Evolutionary conservation across 257 asterid genomes (phyloP), one percentile per base, ranked within the genome.

Genomic region (Scutellaria baicalensis): DNA sequence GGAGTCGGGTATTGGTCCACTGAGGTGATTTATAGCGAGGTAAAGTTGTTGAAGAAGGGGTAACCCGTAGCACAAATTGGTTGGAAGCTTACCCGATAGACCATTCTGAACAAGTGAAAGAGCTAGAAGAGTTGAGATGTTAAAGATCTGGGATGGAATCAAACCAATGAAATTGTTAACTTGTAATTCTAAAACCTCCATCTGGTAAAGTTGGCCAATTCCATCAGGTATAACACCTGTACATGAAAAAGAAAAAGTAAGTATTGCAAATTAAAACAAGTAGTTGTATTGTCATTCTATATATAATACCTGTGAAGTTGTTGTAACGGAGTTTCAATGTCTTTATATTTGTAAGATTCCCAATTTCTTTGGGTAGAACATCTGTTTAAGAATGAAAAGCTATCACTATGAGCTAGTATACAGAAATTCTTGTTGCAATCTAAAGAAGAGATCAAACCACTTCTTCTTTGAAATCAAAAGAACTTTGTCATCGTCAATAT

Each of bases 141-240:
- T 83, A 14, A 74, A 74, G 12, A 83, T n/a, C 6, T 43, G 6
- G 0, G 31, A 38, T 20, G 87, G 83, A 2, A 81, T 76, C 1
- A 56, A 12, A 18, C 84, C 86, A 42, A 4, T 31, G 0, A 75
- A 68, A 5, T 8, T 50, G 21, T 78, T 81, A 1, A 0, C 0
- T 0, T 2, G 16, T 56, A 72, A 33, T 0, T 0, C 0, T 9
- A 81, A 16, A 0, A 0, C 0, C 57, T 70, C 68, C 60, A 84
- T 35, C 9, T 60, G 62, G 52, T 59, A 13, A 51, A 78, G 75
- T 35, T 79, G 68, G 8, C 80, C 68, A 36, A 83, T 36, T 74
- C 69, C 83, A 45, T 1, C 27, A 0, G 82, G 88, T 12, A 83
- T 8, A 6, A 16, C 68, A 38, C 85, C 88, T 83, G 79, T 23